Evolutionary conservation across 1,284 basidiomycete genomes (phyloP).

Genomic region (Microbotryomycetes sp.): DNA sequence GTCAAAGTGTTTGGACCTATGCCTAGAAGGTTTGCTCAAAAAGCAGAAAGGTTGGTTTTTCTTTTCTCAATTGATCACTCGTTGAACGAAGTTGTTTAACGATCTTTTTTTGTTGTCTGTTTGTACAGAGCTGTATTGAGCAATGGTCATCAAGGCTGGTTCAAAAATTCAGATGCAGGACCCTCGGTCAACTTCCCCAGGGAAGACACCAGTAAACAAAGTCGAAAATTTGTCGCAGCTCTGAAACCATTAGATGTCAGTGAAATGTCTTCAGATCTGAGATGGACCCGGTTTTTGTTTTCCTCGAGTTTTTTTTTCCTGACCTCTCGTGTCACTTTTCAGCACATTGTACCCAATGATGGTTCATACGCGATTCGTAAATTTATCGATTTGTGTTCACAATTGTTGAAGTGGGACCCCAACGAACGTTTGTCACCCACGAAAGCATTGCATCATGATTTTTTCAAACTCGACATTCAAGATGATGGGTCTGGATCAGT

Average conservation of each 20-base stretch:
- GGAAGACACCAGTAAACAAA: conserved; percentile 66
- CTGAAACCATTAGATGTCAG: conserved; percentile 70
- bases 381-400: conserved; percentile 79
- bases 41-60: conserved; percentile 34
- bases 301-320: background rate
- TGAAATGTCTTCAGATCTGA: conserved; percentile 21
- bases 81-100: background rate
- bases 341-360: conserved; percentile 64
- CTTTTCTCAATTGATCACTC: background rate
- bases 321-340: conserved; percentile 9
- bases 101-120: conserved; percentile 45
- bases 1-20: conserved; percentile 97
- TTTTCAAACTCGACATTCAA: conserved; percentile 49
- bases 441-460: conserved; percentile 80
- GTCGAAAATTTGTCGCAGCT: conserved; percentile 85
- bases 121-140: conserved; percentile 43
- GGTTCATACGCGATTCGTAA: conserved; percentile 48
- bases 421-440: conserved; percentile 74
- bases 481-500: conserved; percentile 7
- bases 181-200: conserved; percentile 81
- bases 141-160: background rate
- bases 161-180: background rate
- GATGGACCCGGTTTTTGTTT: background rate
- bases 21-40: conserved; percentile 66
- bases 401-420: conserved; percentile 87